phyloP scores from a whole-genome alignment of 2,329 filamentous ascomycete species.

The Microcyclospora pomicola region DNA sequence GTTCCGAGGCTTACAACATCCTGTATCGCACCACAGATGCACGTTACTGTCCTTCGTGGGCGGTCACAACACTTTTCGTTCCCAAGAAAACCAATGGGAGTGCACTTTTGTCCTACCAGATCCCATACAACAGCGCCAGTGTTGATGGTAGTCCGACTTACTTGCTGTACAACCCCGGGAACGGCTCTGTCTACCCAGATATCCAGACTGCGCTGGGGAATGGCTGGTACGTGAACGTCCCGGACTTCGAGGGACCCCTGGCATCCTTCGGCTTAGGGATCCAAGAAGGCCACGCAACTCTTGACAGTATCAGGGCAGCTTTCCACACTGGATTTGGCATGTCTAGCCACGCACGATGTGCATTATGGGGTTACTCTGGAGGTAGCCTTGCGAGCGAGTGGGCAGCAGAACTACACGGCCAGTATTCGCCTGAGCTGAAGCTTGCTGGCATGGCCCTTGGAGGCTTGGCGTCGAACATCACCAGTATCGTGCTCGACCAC shows the following conservation, averaged over 20 bases:
- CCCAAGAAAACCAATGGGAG: constrained; percentile 7
- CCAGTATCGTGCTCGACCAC: constrained; percentile 20
- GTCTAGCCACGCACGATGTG: constrained; percentile 11
- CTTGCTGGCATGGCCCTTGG: constrained; percentile 38
- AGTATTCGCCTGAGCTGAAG: constrained; percentile 40
- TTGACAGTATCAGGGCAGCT: not conserved
- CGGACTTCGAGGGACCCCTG: constrained; percentile 32
- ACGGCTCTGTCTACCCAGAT: constrained; percentile 3
- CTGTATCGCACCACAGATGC: constrained; percentile 18
- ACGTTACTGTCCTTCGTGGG: constrained; percentile 12
- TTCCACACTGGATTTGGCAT: not conserved
- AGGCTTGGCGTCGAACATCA: constrained; percentile 32
- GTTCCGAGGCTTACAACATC: constrained; percentile 17
- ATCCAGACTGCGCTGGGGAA: constrained; percentile 26
- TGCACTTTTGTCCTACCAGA: constrained; percentile 17
- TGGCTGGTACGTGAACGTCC: constrained; percentile 36
- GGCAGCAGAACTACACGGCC: constrained; percentile 38
- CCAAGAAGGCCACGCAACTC: constrained; percentile 27
- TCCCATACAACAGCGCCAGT: constrained; percentile 25
- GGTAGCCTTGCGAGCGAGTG: constrained; percentile 39
- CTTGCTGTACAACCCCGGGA: constrained; percentile 15
- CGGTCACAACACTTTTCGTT: constrained; percentile 18
- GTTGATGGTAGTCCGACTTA: constrained; percentile 29
- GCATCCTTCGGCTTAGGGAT: constrained; percentile 31
- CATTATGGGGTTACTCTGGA: constrained; percentile 44